These are phyloP conservation scores for Porodaedalea pini DNA, from an alignment of 1,284 basidiomycete genomes.

Conservation along the genomic window DNA sequence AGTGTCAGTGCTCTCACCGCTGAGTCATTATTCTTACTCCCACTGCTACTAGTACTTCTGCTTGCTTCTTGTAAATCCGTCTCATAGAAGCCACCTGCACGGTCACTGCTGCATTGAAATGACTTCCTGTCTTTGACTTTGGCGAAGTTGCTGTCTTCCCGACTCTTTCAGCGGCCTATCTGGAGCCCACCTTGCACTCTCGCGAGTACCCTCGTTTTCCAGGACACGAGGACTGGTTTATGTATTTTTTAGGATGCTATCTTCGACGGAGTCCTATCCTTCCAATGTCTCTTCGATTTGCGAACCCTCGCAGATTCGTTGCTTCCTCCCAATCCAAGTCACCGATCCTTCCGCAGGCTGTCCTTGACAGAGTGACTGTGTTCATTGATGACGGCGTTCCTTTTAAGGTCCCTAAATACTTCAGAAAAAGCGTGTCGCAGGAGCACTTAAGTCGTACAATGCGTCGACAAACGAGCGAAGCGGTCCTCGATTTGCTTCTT, in stretches of 20 bases:
- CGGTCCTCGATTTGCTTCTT: conserved; percentile 9
- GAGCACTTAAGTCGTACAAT: not conserved
- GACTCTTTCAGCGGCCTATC: too few species aligned
- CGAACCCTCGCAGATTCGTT: not conserved
- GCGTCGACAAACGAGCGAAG: conserved; percentile 2
- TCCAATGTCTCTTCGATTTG: not conserved
- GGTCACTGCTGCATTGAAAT: too few species aligned
- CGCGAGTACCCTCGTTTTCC: too few species aligned
- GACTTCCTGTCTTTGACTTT: too few species aligned
- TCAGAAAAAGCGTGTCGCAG: conserved; percentile 2
- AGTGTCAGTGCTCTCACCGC: too few species aligned
- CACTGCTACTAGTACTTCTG: too few species aligned
- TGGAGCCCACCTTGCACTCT: not conserved
- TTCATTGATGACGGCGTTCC: not conserved
- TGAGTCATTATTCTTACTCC: too few species aligned
- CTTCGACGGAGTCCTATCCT: not conserved
- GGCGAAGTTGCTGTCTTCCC: too few species aligned
- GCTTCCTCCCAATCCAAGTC: not conserved
- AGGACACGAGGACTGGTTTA: not conserved
- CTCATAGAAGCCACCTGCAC: too few species aligned
- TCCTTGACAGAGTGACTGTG: not conserved
- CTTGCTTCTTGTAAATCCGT: too few species aligned
- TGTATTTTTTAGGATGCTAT: not conserved
- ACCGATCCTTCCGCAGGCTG: not conserved
- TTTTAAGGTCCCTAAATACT: not conserved